Base-by-base conservation (phyloP, 345 rosid genomes). In the Linum usitatissimum region DNA sequence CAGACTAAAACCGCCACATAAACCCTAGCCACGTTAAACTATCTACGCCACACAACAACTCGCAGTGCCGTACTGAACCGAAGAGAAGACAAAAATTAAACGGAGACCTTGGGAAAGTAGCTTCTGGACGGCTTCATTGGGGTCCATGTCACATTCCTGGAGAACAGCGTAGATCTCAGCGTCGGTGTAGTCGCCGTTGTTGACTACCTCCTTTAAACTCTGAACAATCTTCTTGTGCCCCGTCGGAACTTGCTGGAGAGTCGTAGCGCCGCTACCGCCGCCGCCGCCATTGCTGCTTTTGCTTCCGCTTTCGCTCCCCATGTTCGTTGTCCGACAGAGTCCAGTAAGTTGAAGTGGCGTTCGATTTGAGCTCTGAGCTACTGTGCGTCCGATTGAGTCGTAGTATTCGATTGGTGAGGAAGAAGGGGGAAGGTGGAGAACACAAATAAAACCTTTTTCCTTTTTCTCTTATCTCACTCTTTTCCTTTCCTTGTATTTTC, bases 31-130 rank as follows among this genome's bases (percentile, higher is more conserved):
- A 45, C 51, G 14, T 45, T 12, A 45, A 10, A 45, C 17, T 45
- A 10, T 3, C 51, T 40, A 7, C 51, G 51, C 51, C 5, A 34
- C 51, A 45, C 51, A 23, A 45, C 51, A 45, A 12, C 14, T 45
- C 14, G 17, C 51, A 45, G 51, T 10, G 13, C 51, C 4, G 51
- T 10, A 13, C 14, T 55, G 49, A 30, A 56, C 14, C 1, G 62
- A 0, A 18, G 40, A 13, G 36, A 14, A 4, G 57, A 28, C 18
- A 56, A 39, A 63, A 7, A n/a, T 18, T 10, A 21, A 62, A 51
- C n/a, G 31, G 36, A 21, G 42, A 84, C 86, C 90, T 81, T 71
- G 84, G 66, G 79, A 71, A 39, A 84, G 83, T 64, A 84, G 83
- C 18, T 69, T 66, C 59, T 81, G 74, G 55, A 73, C 78, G 67